phyloP scores from a whole-genome alignment of 495 filamentous ascomycete species.

The Talaromyces stipitatus region DNA sequence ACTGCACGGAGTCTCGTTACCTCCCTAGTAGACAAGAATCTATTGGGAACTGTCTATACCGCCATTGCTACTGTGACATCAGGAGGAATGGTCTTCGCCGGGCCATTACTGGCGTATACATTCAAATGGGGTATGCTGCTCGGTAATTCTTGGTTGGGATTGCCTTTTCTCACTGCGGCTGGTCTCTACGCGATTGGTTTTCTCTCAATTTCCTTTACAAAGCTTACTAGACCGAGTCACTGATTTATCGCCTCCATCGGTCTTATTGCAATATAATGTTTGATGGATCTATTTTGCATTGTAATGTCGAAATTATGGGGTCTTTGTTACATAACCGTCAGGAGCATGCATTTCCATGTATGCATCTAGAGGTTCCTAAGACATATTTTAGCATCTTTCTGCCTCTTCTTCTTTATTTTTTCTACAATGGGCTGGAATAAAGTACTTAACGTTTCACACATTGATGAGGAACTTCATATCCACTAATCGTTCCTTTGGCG shows the following conservation, averaged over 20 bases:
- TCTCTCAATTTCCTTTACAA: slow-evolving; percentile 1
- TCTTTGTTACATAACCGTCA: not conserved
- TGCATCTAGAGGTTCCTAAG: slow-evolving; percentile 1
- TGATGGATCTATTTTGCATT: slow-evolving; percentile 2
- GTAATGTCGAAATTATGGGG: not conserved
- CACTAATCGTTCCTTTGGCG: not conserved
- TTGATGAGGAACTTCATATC: not conserved
- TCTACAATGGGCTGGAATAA: not conserved
- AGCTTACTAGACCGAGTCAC: slow-evolving; percentile 1
- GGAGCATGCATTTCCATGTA: not conserved
- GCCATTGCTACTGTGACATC: not conserved
- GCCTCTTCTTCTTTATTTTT: not conserved
- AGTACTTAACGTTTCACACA: slow-evolving; percentile 1
- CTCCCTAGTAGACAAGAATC: not conserved
- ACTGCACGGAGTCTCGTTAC: not conserved
- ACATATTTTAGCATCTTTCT: slow-evolving; percentile 1
- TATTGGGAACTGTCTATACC: not conserved
- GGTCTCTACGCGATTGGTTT: not conserved
- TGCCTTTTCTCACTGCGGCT: not conserved
- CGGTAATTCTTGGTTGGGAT: not conserved
- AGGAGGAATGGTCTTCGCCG: not conserved
- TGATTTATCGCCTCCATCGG: slow-evolving; percentile 1
- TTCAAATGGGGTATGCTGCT: not conserved
- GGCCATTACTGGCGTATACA: not conserved
- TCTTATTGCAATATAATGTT: slow-evolving; percentile 1